Percentiles rank a stretch among this genome's conserved stretches.
phyloP scores from a whole-genome alignment of 768 basidiomycete species.

The Agaricus subrufescens region DNA sequence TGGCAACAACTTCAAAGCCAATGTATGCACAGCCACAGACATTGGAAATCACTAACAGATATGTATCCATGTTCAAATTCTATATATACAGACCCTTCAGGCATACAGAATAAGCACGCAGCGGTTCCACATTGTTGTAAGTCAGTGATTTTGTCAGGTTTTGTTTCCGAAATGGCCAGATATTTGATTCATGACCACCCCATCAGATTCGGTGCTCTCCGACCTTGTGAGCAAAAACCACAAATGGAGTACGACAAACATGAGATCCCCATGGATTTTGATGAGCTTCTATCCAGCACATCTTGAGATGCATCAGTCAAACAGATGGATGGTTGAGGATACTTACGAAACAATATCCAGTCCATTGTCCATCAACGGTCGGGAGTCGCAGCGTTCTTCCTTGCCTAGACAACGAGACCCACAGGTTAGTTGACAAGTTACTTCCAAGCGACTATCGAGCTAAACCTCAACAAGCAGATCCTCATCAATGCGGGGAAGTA shows the following conservation, averaged over 20 bases:
- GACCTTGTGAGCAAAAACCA: too few relatives aligned
- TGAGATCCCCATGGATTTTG: background rate
- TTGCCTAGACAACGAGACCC: constrained; percentile 17
- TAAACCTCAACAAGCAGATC: constrained; percentile 56
- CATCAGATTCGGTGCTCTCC: background rate
- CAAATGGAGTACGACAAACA: background rate
- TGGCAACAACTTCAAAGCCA: constrained; percentile 9
- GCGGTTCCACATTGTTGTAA: too few relatives aligned
- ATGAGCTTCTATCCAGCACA: background rate
- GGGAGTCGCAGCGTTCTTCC: constrained; percentile 12
- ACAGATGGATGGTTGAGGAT: background rate
- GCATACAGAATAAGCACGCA: too few relatives aligned
- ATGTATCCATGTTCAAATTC: too few relatives aligned
- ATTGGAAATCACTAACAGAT: too few relatives aligned
- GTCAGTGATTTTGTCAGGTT: too few relatives aligned
- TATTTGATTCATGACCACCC: background rate
- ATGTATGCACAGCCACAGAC: constrained; percentile 7
- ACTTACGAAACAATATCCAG: background rate
- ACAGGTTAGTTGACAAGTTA: background rate
- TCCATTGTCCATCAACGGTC: background rate
- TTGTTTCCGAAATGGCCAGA: background rate
- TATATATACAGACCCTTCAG: too few relatives aligned
- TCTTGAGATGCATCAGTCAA: background rate
- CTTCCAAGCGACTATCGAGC: background rate
- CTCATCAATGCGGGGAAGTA: constrained; percentile 54